phyloP scores from a whole-genome alignment of 2,329 filamentous ascomycete species.

The Ascocoryne sarcoides region DNA sequence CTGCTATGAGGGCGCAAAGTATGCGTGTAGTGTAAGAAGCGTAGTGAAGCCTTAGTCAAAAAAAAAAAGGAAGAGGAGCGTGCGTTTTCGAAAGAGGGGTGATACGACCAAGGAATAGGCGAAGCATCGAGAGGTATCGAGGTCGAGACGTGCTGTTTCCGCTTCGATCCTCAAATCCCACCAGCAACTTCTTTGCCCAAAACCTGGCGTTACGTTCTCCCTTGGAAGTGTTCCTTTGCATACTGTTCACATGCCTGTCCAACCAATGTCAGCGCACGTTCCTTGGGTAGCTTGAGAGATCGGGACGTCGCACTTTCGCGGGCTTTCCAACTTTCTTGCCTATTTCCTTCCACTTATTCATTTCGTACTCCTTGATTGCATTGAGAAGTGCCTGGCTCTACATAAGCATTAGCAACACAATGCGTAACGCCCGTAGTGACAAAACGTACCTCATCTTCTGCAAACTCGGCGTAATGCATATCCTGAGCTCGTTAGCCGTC shows the following conservation, averaged over 20 bases:
- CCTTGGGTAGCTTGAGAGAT: constrained; percentile 8
- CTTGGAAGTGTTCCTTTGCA: constrained; percentile 80
- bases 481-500: constrained; percentile 47
- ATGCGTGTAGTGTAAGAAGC: too few relatives aligned
- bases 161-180: background rate
- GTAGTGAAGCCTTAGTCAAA: too few relatives aligned
- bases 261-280: constrained; percentile 16
- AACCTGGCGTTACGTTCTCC: constrained; percentile 16
- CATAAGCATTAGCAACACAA: constrained; percentile 23
- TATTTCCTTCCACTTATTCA: constrained; percentile 97
- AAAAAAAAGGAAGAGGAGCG: background rate
- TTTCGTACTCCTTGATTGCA: constrained; percentile 97
- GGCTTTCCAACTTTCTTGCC: constrained; percentile 96
- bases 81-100: background rate
- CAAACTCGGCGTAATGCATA: constrained; percentile 99
- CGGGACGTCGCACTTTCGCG: constrained; percentile 59
- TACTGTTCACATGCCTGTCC: constrained; percentile 77
- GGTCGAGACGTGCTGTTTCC: background rate
- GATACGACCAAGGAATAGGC: too few relatives aligned
- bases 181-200: too few relatives aligned
- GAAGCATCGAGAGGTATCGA: background rate
- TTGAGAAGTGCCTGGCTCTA: constrained; percentile 58
- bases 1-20: background rate
- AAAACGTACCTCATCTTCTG: constrained; percentile 76
- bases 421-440: background rate